Evolutionary conservation across 179 eudicot genomes (phyloP).

Genomic region (Spinacia oleracea): DNA sequence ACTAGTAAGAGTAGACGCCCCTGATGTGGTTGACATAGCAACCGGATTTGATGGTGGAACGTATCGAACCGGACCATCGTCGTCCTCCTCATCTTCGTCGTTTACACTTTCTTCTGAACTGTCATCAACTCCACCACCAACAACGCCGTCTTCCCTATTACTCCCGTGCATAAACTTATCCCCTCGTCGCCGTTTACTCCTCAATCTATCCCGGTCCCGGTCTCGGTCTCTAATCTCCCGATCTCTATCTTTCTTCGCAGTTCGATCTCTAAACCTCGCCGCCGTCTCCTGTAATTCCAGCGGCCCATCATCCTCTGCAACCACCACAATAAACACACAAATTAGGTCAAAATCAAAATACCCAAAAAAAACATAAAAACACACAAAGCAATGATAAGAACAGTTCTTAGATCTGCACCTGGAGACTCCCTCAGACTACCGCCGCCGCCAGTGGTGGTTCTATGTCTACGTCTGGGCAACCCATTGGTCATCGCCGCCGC

Average conservation of each 20-base stretch:
- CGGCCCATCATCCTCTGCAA: slow-evolving; percentile 65
- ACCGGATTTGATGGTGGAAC: slow-evolving; percentile 44
- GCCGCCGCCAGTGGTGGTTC: slow-evolving; percentile 40
- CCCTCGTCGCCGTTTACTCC: slow-evolving; percentile 61
- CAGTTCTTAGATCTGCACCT: slow-evolving; percentile 45
- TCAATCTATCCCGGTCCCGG: slow-evolving; percentile 53
- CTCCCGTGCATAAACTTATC: slow-evolving; percentile 50
- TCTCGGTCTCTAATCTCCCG: slow-evolving; percentile 56
- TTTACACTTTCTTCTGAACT: slow-evolving; percentile 85
- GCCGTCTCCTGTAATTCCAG: slow-evolving; percentile 62
- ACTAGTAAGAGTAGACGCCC: slow-evolving; percentile 35
- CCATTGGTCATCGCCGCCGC: slow-evolving; percentile 73
- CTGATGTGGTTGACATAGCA: slow-evolving; percentile 21
- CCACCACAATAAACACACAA: slow-evolving; percentile 22
- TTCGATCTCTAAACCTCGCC: slow-evolving; percentile 52
- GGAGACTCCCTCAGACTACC: slow-evolving; percentile 73
- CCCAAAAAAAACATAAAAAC: not conserved
- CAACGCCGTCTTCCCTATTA: slow-evolving; percentile 40
- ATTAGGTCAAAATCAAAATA: slow-evolving; percentile 1
- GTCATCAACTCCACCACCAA: slow-evolving; percentile 37
- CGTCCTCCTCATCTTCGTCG: slow-evolving; percentile 75
- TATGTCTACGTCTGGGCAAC: slow-evolving; percentile 58
- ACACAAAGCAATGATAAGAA: not conserved
- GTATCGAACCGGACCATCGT: slow-evolving; percentile 39
- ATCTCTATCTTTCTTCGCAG: slow-evolving; percentile 48